Evolutionary conservation across 2,329 filamentous ascomycete species (phyloP).

Genomic region (Coniochaeta pulveracea): DNA sequence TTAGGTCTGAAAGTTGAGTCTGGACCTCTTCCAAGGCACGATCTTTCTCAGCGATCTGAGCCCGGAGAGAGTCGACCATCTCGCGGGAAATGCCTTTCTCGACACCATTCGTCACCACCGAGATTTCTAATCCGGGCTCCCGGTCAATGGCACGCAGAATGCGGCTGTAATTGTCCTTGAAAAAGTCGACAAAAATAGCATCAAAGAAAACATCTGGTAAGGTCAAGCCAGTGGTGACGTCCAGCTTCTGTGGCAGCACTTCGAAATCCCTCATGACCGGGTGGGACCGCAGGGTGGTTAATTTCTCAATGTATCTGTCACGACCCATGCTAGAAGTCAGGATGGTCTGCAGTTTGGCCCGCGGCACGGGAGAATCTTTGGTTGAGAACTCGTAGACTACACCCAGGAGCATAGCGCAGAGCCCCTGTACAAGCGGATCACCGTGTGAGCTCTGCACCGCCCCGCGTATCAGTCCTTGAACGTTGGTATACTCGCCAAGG

Average conservation of each 20-base stretch:
- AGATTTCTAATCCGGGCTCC: slow-evolving; percentile 78
- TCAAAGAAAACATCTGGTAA: slow-evolving; percentile 81
- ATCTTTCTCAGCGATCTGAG: slow-evolving; percentile 65
- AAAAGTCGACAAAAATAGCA: slow-evolving; percentile 76
- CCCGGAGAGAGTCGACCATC: slow-evolving; percentile 73
- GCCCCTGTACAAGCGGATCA: slow-evolving; percentile 62
- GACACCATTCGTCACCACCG: slow-evolving; percentile 65
- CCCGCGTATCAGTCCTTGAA: slow-evolving; percentile 74
- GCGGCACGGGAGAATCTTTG: slow-evolving; percentile 84
- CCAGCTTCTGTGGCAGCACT: slow-evolving; percentile 61
- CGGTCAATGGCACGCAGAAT: slow-evolving; percentile 78
- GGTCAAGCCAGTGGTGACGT: slow-evolving; percentile 34
- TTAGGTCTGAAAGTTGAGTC: slow-evolving; percentile 31
- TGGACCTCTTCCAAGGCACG: slow-evolving; percentile 34
- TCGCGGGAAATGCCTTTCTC: slow-evolving; percentile 91
- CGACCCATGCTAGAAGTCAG: slow-evolving; percentile 68
- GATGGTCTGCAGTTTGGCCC: slow-evolving; percentile 69
- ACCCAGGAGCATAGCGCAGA: slow-evolving; percentile 76
- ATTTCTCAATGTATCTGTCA: slow-evolving; percentile 75
- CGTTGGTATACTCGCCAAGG: slow-evolving; percentile 78
- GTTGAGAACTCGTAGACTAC: slow-evolving; percentile 95
- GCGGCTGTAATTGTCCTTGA: slow-evolving; percentile 91
- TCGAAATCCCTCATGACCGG: slow-evolving; percentile 82
- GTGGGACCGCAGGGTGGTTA: slow-evolving; percentile 67
- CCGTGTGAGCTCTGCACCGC: slow-evolving; percentile 51